A percentile compares a stretch with the other conserved stretches of the same genome.
Conservation (phyloP, 225 moss, liverwort and hornwort species). For the Sphagnum tenellum region DNA sequence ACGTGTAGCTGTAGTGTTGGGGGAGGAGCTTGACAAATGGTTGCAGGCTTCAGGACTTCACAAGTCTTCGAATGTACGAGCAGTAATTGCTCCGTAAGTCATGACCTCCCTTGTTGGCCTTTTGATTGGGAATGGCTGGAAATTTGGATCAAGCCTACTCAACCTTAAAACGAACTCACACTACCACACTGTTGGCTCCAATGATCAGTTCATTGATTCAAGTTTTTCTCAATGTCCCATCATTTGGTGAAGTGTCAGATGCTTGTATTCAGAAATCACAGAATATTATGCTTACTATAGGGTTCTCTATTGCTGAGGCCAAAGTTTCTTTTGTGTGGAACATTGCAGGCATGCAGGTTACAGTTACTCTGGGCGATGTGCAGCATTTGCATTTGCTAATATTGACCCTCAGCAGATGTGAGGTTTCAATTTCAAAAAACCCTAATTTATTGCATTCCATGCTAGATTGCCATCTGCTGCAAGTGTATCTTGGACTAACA, state of each 20-base stretch:
- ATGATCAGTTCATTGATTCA: too few relatives aligned
- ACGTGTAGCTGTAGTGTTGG: slow-evolving; percentile 56
- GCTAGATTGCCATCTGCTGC: slow-evolving; percentile 1
- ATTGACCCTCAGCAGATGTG: slow-evolving; percentile 78
- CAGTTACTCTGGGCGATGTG: slow-evolving; percentile 89
- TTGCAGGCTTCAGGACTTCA: slow-evolving; percentile 53
- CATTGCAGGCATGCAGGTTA: slow-evolving; percentile 84
- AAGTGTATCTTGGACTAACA: slow-evolving; percentile 1
- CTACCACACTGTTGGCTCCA: too few relatives aligned
- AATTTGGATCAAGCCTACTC: too few relatives aligned
- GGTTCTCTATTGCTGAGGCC: too few relatives aligned
- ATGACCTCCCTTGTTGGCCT: background rate
- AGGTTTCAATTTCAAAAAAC: slow-evolving; percentile 6
- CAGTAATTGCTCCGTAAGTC: slow-evolving; percentile 83
- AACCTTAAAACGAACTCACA: too few relatives aligned
- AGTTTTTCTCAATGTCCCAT: too few relatives aligned
- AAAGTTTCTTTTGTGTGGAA: background rate
- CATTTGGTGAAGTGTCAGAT: too few relatives aligned
- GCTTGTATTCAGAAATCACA: too few relatives aligned
- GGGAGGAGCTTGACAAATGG: slow-evolving; percentile 72
- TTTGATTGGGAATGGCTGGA: background rate
- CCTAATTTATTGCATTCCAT: background rate
- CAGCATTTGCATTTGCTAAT: slow-evolving; percentile 87
- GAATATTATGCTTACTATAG: too few relatives aligned
- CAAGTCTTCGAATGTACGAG: slow-evolving; percentile 67